A percentile compares a stretch with the other conserved stretches of the same genome.
phyloP scores from a whole-genome alignment of 345 rosid species.

The Citrus maxima region DNA sequence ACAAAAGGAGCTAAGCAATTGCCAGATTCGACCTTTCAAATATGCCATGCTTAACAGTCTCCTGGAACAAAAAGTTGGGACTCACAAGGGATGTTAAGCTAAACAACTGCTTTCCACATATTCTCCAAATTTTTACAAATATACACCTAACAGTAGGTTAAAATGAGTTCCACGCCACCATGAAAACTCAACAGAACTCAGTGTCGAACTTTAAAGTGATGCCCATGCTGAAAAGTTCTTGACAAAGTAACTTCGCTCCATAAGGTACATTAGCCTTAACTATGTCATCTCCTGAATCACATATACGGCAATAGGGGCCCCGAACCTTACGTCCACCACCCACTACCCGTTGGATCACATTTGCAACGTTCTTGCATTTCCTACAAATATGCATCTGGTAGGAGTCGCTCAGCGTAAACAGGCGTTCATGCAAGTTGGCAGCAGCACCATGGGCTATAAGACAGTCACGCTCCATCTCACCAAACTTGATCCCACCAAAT shows the following conservation, averaged over 20 bases:
- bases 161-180: background rate
- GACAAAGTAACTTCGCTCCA: conserved; percentile 73
- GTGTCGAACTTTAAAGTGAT: conserved; percentile 74
- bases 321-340: conserved; percentile 63
- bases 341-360: conserved; percentile 62
- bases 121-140: conserved; percentile 1
- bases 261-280: conserved; percentile 66
- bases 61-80: background rate
- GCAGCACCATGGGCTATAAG: conserved; percentile 89
- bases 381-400: conserved; percentile 77
- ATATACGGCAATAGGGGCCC: conserved; percentile 73
- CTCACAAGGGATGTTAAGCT: background rate
- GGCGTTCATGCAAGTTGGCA: conserved; percentile 81
- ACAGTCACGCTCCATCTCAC: conserved; percentile 96
- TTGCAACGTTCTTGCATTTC: conserved; percentile 57
- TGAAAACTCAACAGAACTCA: conserved; percentile 36
- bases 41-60: background rate
- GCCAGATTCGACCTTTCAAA: background rate
- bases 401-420: conserved; percentile 74
- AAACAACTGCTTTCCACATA: background rate
- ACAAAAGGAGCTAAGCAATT: background rate
- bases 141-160: background rate
- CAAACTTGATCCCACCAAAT: conserved; percentile 87
- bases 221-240: conserved; percentile 94
- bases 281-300: conserved; percentile 60